Conservation (phyloP, 208 protist genomes). For the Cochliopodium minus region DNA sequence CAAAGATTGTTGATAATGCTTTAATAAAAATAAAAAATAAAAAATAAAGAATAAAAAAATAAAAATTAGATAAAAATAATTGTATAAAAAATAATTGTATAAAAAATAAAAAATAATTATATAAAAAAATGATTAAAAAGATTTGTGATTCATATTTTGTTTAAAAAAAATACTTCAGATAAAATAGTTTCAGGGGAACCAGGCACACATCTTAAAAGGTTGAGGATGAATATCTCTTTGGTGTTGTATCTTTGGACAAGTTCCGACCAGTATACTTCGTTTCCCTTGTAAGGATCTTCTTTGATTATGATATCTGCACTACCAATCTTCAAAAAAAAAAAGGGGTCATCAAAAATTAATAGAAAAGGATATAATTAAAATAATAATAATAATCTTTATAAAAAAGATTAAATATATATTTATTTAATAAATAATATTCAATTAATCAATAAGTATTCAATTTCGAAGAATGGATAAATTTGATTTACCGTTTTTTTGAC, state of each 20-base stretch:
- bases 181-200: too few species aligned
- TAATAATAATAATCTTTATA: neutral
- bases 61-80: neutral
- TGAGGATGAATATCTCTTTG: too few species aligned
- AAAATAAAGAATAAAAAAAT: slow-evolving; percentile 1
- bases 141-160: neutral
- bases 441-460: neutral
- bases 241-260: too few species aligned
- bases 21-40: neutral
- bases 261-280: too few species aligned
- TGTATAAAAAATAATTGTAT: slow-evolving; percentile 6
- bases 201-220: too few species aligned
- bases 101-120: slow-evolving; percentile 1
- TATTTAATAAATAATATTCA: neutral
- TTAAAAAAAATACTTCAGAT: neutral
- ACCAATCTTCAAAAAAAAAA: too few species aligned
- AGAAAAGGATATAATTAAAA: neutral
- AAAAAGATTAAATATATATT: neutral
- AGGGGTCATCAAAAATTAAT: neutral
- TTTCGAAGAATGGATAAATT: neutral
- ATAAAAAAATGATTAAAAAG: neutral
- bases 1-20: slow-evolving; percentile 16
- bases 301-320: too few species aligned
- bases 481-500: slow-evolving; percentile 17
- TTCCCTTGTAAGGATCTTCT: too few species aligned